These are phyloP conservation scores for Solanum pinnatisectum DNA, from an alignment of 257 asterid genomes.

Conservation along the genomic window DNA sequence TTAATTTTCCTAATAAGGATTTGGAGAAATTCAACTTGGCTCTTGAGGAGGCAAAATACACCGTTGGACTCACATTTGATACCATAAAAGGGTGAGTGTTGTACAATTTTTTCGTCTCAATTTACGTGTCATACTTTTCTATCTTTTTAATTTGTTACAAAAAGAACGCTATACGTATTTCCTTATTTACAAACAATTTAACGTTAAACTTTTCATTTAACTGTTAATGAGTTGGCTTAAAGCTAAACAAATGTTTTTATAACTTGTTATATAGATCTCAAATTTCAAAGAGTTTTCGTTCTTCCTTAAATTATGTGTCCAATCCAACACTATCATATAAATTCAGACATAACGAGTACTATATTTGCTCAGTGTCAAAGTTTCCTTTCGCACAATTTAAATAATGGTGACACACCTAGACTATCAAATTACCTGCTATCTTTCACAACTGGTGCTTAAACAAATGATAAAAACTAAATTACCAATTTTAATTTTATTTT, in stretches of 20 bases:
- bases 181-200: neutral
- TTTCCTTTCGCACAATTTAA: neutral
- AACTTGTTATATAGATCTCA: neutral
- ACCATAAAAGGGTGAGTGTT: constrained; percentile 43
- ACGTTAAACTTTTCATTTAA: neutral
- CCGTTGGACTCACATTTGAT: constrained; percentile 80
- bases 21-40: constrained; percentile 38
- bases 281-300: neutral
- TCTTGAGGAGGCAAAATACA: constrained; percentile 58
- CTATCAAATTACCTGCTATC: neutral
- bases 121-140: neutral
- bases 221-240: neutral
- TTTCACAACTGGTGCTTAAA: neutral
- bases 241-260: neutral
- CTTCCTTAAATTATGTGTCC: neutral
- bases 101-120: neutral
- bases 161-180: neutral
- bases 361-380: neutral
- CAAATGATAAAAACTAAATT: neutral
- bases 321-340: neutral
- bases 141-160: neutral
- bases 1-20: constrained; percentile 22
- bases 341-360: neutral
- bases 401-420: neutral
- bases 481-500: neutral